A percentile compares a stretch with the other conserved stretches of the same genome.
These are phyloP conservation scores for Apiospora saccharicola DNA, from an alignment of 2,329 filamentous ascomycete genomes.

Conservation along the genomic window DNA sequence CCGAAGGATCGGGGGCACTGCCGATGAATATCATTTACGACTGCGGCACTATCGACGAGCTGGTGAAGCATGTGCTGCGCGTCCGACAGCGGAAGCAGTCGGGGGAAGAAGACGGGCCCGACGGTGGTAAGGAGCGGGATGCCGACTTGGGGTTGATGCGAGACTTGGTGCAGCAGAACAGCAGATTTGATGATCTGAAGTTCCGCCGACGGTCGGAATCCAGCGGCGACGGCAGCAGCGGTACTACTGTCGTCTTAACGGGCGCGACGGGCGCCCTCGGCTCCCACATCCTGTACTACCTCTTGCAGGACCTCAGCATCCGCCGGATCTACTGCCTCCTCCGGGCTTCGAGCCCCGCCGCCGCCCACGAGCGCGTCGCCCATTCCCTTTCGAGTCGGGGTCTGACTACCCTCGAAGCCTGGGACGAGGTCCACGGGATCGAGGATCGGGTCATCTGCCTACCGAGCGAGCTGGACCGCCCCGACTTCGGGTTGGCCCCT, in stretches of 20 bases:
- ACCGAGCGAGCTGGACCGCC: slow-evolving; percentile 54
- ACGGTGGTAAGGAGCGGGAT: background rate
- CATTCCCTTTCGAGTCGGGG: slow-evolving; percentile 49
- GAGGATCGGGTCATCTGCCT: slow-evolving; percentile 54
- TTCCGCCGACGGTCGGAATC: slow-evolving; percentile 23
- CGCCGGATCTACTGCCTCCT: slow-evolving; percentile 63
- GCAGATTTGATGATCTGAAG: slow-evolving; percentile 34
- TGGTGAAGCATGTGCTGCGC: slow-evolving; percentile 37
- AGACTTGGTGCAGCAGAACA: slow-evolving; percentile 40
- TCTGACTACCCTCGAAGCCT: background rate
- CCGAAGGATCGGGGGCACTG: slow-evolving; percentile 36
- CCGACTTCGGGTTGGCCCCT: slow-evolving; percentile 55
- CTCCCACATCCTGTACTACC: slow-evolving; percentile 55
- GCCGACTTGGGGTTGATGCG: slow-evolving; percentile 36
- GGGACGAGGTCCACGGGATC: slow-evolving; percentile 36
- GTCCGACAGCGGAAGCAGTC: slow-evolving; percentile 7
- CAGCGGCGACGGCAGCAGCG: slow-evolving; percentile 5
- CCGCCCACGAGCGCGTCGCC: slow-evolving; percentile 52
- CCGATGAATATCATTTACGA: slow-evolving; percentile 68
- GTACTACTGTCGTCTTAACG: slow-evolving; percentile 35
- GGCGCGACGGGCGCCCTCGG: slow-evolving; percentile 49
- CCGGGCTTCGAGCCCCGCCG: slow-evolving; percentile 51
- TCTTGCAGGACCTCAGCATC: slow-evolving; percentile 48
- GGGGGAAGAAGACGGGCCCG: background rate
- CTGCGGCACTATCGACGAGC: slow-evolving; percentile 55